phyloP scores from a whole-genome alignment of 306 rosid species.

The Ormosia emarginata region DNA sequence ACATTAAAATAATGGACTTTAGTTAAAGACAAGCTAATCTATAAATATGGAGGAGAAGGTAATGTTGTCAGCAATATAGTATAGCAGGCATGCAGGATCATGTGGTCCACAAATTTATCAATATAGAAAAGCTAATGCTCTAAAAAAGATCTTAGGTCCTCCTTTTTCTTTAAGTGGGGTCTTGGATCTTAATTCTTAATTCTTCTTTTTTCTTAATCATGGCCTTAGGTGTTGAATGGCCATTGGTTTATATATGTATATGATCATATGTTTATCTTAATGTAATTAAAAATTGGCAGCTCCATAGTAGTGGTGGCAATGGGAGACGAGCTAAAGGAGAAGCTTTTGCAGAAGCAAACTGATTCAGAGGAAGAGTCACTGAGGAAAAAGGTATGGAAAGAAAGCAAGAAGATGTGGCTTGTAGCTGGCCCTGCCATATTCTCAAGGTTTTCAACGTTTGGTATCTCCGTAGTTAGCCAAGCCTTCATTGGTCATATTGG shows the following conservation, averaged over 20 bases:
- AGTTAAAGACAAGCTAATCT: not conserved
- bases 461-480: constrained; percentile 34
- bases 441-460: constrained; percentile 45
- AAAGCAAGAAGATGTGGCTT: constrained; percentile 44
- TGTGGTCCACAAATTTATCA: not conserved
- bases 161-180: not conserved
- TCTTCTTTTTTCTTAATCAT: not conserved
- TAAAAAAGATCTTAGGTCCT: not conserved
- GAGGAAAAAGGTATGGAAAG: constrained; percentile 29
- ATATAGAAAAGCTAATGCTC: not conserved
- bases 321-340: constrained; percentile 13
- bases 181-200: not conserved
- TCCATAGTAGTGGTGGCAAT: not conserved
- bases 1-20: not conserved
- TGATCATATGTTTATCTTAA: not conserved
- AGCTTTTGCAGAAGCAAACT: constrained; percentile 4
- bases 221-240: not conserved
- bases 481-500: constrained; percentile 48
- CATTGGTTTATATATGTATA: not conserved
- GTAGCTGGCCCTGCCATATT: constrained; percentile 50
- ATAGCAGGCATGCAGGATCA: not conserved
- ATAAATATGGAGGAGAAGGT: not conserved
- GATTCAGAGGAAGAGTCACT: constrained; percentile 14
- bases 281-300: not conserved
- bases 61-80: not conserved